Percentiles rank a stretch among this genome's conserved stretches.
phyloP scores from a whole-genome alignment of 345 rosid genomes.

The Eucalyptus polyanthemos region DNA sequence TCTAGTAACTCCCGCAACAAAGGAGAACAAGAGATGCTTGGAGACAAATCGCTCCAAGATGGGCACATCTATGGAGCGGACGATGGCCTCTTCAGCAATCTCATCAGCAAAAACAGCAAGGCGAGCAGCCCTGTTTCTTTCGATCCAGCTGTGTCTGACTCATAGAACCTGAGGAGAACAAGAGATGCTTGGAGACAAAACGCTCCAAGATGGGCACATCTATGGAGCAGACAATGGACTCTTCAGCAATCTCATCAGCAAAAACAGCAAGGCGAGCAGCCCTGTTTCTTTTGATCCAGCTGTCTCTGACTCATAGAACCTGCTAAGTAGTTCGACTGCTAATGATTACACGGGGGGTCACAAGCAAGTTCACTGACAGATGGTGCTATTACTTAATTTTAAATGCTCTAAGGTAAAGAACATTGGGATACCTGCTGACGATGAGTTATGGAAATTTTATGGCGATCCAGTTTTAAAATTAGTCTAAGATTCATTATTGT shows the following conservation, averaged over 20 bases:
- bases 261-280: too few relatives aligned
- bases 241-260: too few relatives aligned
- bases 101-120: neutral
- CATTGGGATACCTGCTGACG: neutral
- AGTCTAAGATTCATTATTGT: neutral
- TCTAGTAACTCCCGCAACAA: too few relatives aligned
- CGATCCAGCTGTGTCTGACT: neutral
- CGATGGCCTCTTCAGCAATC: neutral
- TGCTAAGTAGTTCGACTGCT: neutral
- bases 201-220: too few relatives aligned
- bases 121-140: neutral
- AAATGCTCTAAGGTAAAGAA: neutral
- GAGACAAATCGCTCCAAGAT: accelerated
- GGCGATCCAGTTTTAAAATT: neutral
- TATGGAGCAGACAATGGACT: too few relatives aligned
- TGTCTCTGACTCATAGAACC: too few relatives aligned
- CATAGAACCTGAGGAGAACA: neutral
- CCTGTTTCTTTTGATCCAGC: too few relatives aligned
- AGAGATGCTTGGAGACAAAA: too few relatives aligned
- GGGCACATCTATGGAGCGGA: neutral
- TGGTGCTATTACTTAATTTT: neutral
- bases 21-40: too few relatives aligned
- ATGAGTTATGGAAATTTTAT: neutral
- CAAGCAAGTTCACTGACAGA: neutral
- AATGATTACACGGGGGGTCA: neutral